Percentiles rank a stretch among this genome's conserved stretches.
phyloP scores from a whole-genome alignment of 176 grass and related monocot genomes.

The Melocanna baccifera region DNA sequence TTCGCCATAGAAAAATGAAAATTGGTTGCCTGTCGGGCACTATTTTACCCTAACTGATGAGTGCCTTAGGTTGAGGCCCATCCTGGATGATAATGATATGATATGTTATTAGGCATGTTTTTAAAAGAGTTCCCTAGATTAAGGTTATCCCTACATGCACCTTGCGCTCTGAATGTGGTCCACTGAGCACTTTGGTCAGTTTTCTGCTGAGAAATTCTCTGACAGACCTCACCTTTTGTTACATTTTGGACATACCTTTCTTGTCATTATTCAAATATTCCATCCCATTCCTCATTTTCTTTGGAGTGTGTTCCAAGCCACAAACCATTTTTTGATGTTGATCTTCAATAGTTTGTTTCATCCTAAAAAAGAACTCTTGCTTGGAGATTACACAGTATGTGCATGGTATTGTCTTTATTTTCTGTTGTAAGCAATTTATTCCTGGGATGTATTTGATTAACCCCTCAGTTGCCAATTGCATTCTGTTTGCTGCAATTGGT shows the following conservation, averaged over 20 bases:
- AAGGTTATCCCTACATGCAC: background rate
- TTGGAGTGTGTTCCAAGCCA: background rate
- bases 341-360: background rate
- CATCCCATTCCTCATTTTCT: background rate
- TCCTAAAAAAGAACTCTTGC: background rate
- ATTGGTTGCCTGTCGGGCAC: background rate
- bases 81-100: background rate
- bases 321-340: background rate
- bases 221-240: background rate
- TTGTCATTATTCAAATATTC: background rate
- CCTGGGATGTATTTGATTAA: background rate
- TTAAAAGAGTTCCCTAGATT: background rate
- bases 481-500: background rate
- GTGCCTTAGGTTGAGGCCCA: background rate
- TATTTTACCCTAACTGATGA: background rate
- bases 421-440: slow-evolving; percentile 3
- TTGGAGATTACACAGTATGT: background rate
- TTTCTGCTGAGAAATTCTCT: background rate
- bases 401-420: background rate
- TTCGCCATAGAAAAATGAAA: background rate
- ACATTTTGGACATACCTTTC: background rate
- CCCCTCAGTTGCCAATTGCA: background rate
- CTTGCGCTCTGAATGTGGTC: background rate
- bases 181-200: background rate
- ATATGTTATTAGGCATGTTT: background rate